These are phyloP conservation scores for Rhodosporidiobolus odoratus DNA, from an alignment of 768 basidiomycete genomes.

Conservation along the genomic window DNA sequence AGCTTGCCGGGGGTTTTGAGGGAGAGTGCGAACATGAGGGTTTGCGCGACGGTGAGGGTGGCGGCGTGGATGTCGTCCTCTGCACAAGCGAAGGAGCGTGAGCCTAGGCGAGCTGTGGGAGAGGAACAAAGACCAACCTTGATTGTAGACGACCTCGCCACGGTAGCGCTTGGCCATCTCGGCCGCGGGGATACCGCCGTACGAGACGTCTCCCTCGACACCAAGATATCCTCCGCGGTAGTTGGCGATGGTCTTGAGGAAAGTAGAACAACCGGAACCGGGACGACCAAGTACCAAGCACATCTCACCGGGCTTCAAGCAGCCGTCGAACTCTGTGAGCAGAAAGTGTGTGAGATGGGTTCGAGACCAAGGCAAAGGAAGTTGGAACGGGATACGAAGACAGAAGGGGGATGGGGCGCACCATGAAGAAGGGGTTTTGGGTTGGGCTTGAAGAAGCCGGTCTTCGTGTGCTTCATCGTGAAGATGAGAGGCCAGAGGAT, in stretches of 20 bases:
- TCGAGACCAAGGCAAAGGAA: neutral
- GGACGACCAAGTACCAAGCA: constrained; percentile 54
- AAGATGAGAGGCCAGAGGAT: constrained; percentile 63
- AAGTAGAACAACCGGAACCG: constrained; percentile 61
- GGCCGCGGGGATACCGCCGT: constrained; percentile 66
- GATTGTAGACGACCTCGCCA: constrained; percentile 49
- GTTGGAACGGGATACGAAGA: neutral
- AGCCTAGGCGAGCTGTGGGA: neutral
- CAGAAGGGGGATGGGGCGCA: no score
- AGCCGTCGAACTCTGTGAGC: constrained; percentile 58
- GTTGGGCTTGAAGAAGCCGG: constrained; percentile 54
- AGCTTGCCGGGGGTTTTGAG: constrained; percentile 51
- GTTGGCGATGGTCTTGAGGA: constrained; percentile 76
- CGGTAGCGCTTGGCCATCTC: constrained; percentile 52
- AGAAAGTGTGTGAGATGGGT: no score
- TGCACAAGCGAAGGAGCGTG: neutral
- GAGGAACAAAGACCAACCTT: neutral
- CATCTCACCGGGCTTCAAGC: constrained; percentile 63
- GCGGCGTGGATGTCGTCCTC: constrained; percentile 84
- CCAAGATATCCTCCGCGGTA: constrained; percentile 62
- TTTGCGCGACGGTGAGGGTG: constrained; percentile 71
- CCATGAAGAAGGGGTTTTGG: constrained; percentile 55
- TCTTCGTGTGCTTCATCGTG: constrained; percentile 50
- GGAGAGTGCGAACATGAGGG: constrained; percentile 58
- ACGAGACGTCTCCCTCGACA: constrained; percentile 65